These are phyloP conservation scores for Solanum hybrid DNA, from an alignment of 305 asterid genomes.

Conservation along the genomic window DNA sequence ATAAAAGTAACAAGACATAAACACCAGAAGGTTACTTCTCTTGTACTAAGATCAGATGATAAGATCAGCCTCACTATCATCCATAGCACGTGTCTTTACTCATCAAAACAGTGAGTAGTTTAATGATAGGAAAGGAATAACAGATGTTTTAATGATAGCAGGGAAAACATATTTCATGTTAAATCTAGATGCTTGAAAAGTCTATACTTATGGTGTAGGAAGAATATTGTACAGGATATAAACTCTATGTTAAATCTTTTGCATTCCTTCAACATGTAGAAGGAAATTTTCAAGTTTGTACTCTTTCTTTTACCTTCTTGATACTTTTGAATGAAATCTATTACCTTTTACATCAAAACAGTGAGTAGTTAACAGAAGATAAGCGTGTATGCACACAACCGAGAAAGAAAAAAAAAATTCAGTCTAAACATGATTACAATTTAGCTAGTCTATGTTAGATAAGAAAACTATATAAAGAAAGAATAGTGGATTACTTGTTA, in stretches of 20 bases:
- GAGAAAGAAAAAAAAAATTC: not conserved
- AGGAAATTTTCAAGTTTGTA: not conserved
- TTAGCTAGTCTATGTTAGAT: not conserved
- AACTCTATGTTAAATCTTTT: not conserved
- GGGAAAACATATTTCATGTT: not conserved
- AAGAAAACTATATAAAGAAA: not conserved
- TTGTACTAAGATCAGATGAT: not conserved
- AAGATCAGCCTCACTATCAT: not conserved
- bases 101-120: not conserved
- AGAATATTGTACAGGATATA: not conserved
- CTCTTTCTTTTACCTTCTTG: not conserved
- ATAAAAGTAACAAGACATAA: not conserved
- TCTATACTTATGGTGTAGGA: not conserved
- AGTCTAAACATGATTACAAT: not conserved
- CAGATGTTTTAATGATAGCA: not conserved
- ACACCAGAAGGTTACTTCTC: not conserved
- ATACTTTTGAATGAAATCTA: not conserved
- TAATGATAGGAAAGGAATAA: not conserved
- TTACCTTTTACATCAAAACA: not conserved
- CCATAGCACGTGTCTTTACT: not conserved
- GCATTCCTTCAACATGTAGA: not conserved
- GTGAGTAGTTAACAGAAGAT: not conserved
- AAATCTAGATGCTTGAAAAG: not conserved
- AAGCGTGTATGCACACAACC: not conserved
- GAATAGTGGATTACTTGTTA: not conserved